Conservation (phyloP, 139 green algal genomes). For the Zygnema cylindricum region DNA sequence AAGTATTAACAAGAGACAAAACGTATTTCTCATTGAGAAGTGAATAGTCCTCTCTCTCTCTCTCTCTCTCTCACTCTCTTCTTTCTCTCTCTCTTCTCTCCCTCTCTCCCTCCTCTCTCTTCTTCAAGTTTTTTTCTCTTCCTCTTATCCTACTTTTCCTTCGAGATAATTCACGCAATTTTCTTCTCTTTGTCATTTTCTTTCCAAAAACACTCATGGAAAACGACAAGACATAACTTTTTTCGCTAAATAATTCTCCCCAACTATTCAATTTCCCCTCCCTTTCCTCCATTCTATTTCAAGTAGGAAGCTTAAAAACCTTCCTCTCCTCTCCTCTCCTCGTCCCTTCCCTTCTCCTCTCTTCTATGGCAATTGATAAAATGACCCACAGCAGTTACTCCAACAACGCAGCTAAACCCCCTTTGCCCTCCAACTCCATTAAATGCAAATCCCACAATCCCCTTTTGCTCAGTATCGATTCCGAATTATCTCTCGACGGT, state of each 20-base stretch:
- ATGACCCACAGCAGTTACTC: background rate
- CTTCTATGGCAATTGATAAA: too few species aligned
- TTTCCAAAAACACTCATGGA: background rate
- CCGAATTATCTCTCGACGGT: background rate
- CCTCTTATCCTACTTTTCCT: conserved; percentile 16
- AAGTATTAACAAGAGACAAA: too few species aligned
- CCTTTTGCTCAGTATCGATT: too few species aligned
- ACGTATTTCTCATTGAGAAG: too few species aligned
- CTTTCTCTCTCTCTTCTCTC: background rate
- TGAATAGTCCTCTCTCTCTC: background rate
- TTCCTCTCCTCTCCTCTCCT: too few species aligned
- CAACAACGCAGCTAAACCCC: background rate
- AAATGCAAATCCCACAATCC: background rate
- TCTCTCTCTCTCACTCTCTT: background rate
- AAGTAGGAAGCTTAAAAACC: background rate
- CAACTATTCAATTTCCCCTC: background rate
- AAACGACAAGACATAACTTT: too few species aligned
- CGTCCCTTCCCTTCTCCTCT: too few species aligned
- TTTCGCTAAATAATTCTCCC: too few species aligned
- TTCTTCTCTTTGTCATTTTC: background rate
- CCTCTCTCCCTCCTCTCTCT: background rate
- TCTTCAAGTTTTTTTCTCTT: background rate
- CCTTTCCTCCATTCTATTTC: background rate
- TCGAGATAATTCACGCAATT: too few species aligned
- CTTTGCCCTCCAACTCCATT: background rate